Percentiles rank a stretch among this genome's conserved stretches.
Conservation (phyloP, 805 yeast species). For the Saccharomycopsis malanga region DNA sequence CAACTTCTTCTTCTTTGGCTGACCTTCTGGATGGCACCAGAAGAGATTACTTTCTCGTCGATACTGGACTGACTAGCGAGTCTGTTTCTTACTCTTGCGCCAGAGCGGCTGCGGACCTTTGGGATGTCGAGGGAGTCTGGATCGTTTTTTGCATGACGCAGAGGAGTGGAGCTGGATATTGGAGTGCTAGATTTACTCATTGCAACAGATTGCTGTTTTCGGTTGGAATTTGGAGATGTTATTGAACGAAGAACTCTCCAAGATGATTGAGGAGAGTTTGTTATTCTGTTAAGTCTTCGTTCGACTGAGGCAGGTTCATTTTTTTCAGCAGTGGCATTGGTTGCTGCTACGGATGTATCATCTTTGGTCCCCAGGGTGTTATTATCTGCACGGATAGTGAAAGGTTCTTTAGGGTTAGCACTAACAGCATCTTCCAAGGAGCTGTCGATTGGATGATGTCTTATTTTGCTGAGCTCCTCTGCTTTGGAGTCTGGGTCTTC, state of each 20-base stretch:
- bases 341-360: neutral
- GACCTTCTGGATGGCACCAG: conserved; percentile 17
- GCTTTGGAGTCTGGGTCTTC: conserved; percentile 20
- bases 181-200: conserved; percentile 1
- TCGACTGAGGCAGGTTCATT: neutral
- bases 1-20: conserved; percentile 14
- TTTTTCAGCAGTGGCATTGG: too few relatives aligned
- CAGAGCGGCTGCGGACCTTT: conserved; percentile 22
- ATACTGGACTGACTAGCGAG: conserved; percentile 23
- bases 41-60: conserved; percentile 17
- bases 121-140: conserved; percentile 5
- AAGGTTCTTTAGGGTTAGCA: conserved; percentile 7
- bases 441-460: conserved; percentile 1
- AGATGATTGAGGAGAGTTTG: conserved; percentile 15
- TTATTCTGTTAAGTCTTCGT: conserved; percentile 12
- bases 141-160: neutral
- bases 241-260: conserved; percentile 22
- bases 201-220: conserved; percentile 9
- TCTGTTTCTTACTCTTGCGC: conserved; percentile 29
- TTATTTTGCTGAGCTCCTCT: too few relatives aligned
- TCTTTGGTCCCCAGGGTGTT: too few relatives aligned
- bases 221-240: conserved; percentile 27
- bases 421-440: conserved; percentile 6
- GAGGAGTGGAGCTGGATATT: conserved; percentile 5
- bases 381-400: conserved; percentile 17